Conservation (phyloP, 73 alveolate genomes). For the Tetrahymena borealis region DNA sequence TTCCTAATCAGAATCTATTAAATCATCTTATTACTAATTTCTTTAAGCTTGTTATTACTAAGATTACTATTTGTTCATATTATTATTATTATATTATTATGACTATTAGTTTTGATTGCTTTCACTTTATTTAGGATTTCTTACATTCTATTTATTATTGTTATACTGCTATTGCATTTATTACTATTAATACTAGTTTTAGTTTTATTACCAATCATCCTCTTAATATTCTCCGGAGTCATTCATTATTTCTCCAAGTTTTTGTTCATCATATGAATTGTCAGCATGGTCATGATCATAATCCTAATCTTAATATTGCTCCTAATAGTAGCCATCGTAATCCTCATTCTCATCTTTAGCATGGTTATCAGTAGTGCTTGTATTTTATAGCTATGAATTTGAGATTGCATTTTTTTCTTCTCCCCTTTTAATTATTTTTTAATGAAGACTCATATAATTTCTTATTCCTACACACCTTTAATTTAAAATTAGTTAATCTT, state of each 20-base stretch:
- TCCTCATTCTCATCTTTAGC: not conserved
- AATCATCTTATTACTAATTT: not conserved
- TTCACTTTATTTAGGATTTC: no score
- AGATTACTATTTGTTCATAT: no score
- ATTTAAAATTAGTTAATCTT: not conserved
- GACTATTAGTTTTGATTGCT: not conserved
- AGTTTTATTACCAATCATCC: not conserved
- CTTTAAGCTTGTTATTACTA: not conserved
- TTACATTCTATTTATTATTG: no score
- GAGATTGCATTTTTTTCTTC: not conserved
- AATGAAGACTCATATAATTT: not conserved
- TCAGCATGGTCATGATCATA: not conserved
- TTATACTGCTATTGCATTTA: not conserved
- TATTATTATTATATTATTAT: not conserved
- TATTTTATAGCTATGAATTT: not conserved
- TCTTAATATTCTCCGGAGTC: not conserved
- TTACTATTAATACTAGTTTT: not conserved
- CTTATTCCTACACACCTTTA: no score
- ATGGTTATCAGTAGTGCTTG: not conserved
- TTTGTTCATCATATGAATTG: not conserved
- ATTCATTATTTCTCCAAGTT: not conserved
- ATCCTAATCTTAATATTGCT: not conserved
- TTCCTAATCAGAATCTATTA: not conserved
- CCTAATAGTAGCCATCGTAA: not conserved
- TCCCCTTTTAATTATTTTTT: not conserved